These are phyloP conservation scores for Zoysia japonica DNA, from an alignment of 176 grass and related monocot genomes.

Conservation along the genomic window DNA sequence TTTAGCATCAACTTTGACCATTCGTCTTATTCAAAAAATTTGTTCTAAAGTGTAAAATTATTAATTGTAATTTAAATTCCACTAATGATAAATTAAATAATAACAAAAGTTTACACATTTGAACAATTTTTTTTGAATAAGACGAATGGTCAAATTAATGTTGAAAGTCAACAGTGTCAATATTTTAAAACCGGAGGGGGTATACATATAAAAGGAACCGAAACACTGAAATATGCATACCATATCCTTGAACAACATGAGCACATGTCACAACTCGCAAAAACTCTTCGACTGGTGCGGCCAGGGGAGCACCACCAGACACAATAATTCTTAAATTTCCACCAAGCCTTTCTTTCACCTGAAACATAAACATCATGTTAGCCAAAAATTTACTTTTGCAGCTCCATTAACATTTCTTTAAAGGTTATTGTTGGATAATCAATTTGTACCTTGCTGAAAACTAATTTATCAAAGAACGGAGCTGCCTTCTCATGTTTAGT, in stretches of 20 bases:
- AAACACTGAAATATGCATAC: conserved; percentile 44
- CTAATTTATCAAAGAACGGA: conserved; percentile 81
- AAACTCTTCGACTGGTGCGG: conserved; percentile 77
- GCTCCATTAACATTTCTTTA: conserved; percentile 9
- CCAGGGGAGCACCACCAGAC: conserved; percentile 83
- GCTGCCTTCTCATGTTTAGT: conserved; percentile 79
- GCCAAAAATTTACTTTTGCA: conserved; percentile 3
- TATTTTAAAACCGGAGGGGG: too few relatives aligned
- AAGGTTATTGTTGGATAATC: background rate
- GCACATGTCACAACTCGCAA: conserved; percentile 93
- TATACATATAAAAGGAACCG: conserved; percentile 6
- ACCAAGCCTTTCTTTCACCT: conserved; percentile 92
- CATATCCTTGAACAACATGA: conserved; percentile 86
- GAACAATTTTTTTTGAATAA: too few relatives aligned
- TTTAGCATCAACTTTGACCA: too few relatives aligned
- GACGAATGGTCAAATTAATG: too few relatives aligned
- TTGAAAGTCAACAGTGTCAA: too few relatives aligned
- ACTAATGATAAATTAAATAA: too few relatives aligned
- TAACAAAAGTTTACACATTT: too few relatives aligned
- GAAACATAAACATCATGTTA: conserved; percentile 39
- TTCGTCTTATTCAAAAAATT: too few relatives aligned
- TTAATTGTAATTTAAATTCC: too few relatives aligned
- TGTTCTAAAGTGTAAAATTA: too few relatives aligned
- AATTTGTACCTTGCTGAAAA: conserved; percentile 80
- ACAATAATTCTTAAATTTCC: conserved; percentile 77